A percentile compares a stretch with the other conserved stretches of the same genome.
Evolutionary conservation across 345 rosid genomes (phyloP).

Genomic region (Eutrema heterophyllum): DNA sequence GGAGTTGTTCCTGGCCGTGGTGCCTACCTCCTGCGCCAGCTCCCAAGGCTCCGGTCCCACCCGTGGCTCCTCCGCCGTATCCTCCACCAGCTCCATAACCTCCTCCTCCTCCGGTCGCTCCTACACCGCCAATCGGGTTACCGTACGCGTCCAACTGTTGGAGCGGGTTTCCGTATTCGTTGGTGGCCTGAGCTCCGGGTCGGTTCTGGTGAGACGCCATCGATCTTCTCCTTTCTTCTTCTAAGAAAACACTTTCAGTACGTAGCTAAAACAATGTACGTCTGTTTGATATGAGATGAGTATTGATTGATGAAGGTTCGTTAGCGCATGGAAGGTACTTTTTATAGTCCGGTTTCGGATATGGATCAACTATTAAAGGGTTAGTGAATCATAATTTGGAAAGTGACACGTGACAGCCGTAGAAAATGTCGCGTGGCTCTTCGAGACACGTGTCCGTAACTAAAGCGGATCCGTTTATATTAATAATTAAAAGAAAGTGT

Average conservation of each 20-base stretch:
- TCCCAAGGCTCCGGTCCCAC: slow-evolving; percentile 28
- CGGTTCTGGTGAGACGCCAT: slow-evolving; percentile 30
- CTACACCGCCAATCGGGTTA: slow-evolving; percentile 27
- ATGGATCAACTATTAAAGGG: background rate
- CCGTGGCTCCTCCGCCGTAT: background rate
- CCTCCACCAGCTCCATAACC: slow-evolving; percentile 18
- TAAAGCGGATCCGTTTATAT: background rate
- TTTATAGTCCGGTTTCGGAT: slow-evolving; percentile 29
- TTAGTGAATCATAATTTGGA: background rate
- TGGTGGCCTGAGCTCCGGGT: slow-evolving; percentile 35
- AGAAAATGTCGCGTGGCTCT: background rate
- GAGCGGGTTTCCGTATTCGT: slow-evolving; percentile 42
- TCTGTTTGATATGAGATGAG: background rate
- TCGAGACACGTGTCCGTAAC: background rate
- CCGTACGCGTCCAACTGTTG: slow-evolving; percentile 27
- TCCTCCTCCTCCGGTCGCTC: slow-evolving; percentile 14
- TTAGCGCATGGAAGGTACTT: background rate
- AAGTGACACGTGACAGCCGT: slow-evolving; percentile 1
- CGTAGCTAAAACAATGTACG: background rate
- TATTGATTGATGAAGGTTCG: slow-evolving; percentile 11
- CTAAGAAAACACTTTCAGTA: background rate
- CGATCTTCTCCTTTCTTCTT: slow-evolving; percentile 15
- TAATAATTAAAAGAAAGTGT: background rate
- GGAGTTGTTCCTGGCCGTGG: slow-evolving; percentile 25
- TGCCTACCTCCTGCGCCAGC: slow-evolving; percentile 27